Evolutionary conservation across 805 yeast genomes (phyloP), one percentile per base, ranked within the genome.

Genomic region (Myxozyma nipponensis): DNA sequence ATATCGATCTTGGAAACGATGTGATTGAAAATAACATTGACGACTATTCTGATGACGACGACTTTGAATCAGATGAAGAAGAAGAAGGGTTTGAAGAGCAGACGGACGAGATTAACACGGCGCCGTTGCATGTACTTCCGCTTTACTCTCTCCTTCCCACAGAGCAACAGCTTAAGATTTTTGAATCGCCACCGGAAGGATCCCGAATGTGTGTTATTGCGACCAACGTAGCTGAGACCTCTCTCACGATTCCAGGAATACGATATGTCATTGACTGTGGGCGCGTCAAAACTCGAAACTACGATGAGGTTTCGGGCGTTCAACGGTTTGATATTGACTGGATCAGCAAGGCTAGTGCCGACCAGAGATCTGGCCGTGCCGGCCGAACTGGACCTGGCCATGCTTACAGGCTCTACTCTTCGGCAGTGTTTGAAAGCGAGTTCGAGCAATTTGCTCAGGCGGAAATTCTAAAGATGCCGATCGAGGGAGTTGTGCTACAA

Each of bases 381-480:
- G 98, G 97, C 65, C 83, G 98, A 76, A 90, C 96, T 0, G 98
- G 98, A 0, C 97, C 98, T 0, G 99, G 99, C 51, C 98, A 93
- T 63, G 87, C 96, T 66, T 93, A 93, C 66, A 73, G 98, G 53
- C 68, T 93, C 13, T 93, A 76, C 62, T 91, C 98, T 0, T 90
- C 98, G 15, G 98, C 98, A 1, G 85, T 95, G 5, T 93, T 74
- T 66, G 97, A 93, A 64, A 78, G 82, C 55, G 93, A 84, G 57
- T 93, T 93, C 65, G 74, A 74, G 2, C 88, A 84, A 62, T 93
- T 93, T 62, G 77, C 93, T 9, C 75, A 74, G 48, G 98, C 99
- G 0, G 99, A 93, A 66, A 90, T 93, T 41, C 70, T 86, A 50
- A 74, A 98, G 58, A 90, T 88, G 95, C 98, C 98, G 0, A 88